Percentiles rank a stretch among this genome's conserved stretches.
Evolutionary conservation across 73 alveolate genomes (phyloP).

Genomic region (Paramecium primaurelia): DNA sequence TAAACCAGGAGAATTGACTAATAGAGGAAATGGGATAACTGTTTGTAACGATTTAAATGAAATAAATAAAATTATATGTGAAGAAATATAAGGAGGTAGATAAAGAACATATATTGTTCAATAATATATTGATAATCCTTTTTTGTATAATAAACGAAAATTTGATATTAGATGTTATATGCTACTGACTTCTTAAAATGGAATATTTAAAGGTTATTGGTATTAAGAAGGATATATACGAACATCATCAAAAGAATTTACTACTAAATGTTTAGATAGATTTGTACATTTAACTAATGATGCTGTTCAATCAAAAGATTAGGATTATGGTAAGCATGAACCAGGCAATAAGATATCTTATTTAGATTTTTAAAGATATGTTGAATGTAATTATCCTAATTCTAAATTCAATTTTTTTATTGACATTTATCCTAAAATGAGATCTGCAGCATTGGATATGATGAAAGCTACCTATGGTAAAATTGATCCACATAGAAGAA

Average conservation of each 20-base stretch:
- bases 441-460: constrained; percentile 64
- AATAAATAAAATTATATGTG: constrained; percentile 60
- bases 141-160: constrained; percentile 70
- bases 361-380: constrained; percentile 68
- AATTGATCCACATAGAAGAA: constrained; percentile 56
- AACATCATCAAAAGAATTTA: constrained; percentile 73
- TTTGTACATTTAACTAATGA: constrained; percentile 76
- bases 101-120: constrained; percentile 68
- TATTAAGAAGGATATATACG: constrained; percentile 74
- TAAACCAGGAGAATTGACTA: constrained; percentile 92
- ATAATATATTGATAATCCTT: constrained; percentile 71
- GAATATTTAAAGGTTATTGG: constrained; percentile 72
- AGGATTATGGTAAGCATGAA: constrained; percentile 74
- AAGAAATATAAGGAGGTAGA: constrained; percentile 41
- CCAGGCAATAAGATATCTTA: constrained; percentile 69
- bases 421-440: constrained; percentile 68
- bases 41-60: constrained; percentile 68
- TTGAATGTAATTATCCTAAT: constrained; percentile 49
- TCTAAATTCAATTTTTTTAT: constrained; percentile 56
- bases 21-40: constrained; percentile 79
- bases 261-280: constrained; percentile 58
- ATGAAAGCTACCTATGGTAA: constrained; percentile 65
- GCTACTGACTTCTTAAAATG: constrained; percentile 65
- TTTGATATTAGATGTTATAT: constrained; percentile 74
- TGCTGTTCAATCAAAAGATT: constrained; percentile 66